Conservation (phyloP, 164 flowering plant genomes). For the Dillenia turbinata region DNA sequence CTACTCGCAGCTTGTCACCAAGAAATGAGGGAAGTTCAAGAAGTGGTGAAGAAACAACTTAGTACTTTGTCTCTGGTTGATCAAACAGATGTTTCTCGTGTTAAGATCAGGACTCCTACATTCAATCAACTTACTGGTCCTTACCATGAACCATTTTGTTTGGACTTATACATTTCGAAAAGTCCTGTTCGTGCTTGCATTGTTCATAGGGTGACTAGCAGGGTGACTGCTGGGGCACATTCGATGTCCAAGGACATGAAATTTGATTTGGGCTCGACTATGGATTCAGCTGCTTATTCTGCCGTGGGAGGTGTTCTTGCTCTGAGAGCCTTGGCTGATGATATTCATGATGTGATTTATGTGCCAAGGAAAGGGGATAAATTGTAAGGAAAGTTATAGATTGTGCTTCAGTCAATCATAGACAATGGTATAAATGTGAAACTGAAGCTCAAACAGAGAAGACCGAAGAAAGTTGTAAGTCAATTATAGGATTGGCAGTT, state of each 20-base stretch:
- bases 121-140: constrained; percentile 79
- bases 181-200: constrained; percentile 87
- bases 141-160: constrained; percentile 86
- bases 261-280: constrained; percentile 62
- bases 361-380: constrained; percentile 86
- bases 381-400: constrained; percentile 74
- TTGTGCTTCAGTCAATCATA: constrained; percentile 66
- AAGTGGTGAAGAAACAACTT: constrained; percentile 12
- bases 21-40: constrained; percentile 14
- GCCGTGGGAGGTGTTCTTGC: constrained; percentile 73
- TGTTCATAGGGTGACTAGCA: constrained; percentile 81
- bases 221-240: constrained; percentile 89
- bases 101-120: constrained; percentile 49
- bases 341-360: constrained; percentile 77
- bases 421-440: constrained; percentile 70
- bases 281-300: constrained; percentile 54
- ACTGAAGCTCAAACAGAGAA: constrained; percentile 73
- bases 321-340: constrained; percentile 86
- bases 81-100: constrained; percentile 12
- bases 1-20: constrained; percentile 5
- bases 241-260: constrained; percentile 94
- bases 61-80: constrained; percentile 1
- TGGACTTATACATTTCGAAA: constrained; percentile 76
- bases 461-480: constrained; percentile 18
- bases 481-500: not conserved